phyloP scores from a whole-genome alignment of 2,329 filamentous ascomycete species.

The Epichloe scottii region DNA sequence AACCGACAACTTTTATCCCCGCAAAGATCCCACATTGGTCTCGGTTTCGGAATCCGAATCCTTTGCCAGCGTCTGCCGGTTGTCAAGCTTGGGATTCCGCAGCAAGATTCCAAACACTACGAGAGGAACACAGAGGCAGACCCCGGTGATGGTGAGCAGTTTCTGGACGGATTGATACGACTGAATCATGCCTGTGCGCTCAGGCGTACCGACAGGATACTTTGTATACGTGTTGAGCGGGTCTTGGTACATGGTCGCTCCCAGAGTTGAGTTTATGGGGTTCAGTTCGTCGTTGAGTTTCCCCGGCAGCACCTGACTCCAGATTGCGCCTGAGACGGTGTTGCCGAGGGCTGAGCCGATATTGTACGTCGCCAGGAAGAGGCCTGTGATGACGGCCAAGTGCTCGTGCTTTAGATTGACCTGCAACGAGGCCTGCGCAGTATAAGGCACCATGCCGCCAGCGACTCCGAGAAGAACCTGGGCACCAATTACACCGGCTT shows the following conservation, averaged over 20 bases:
- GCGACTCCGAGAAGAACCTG: conserved; percentile 48
- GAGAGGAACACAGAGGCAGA: conserved; percentile 35
- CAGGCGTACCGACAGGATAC: conserved; percentile 37
- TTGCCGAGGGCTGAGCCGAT: conserved; percentile 46
- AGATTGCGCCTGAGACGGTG: conserved; percentile 47
- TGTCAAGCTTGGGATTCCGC: conserved; percentile 33
- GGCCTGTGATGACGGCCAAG: conserved; percentile 41
- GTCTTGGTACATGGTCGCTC: conserved; percentile 43
- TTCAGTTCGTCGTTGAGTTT: conserved; percentile 35
- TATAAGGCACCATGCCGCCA: conserved; percentile 45
- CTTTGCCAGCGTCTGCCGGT: conserved; percentile 30
- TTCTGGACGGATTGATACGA: conserved; percentile 35
- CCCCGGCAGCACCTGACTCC: conserved; percentile 42
- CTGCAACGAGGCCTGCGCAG: conserved; percentile 45
- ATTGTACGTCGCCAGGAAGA: conserved; percentile 42
- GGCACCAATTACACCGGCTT: conserved; percentile 43
- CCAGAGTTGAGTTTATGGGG: conserved; percentile 29
- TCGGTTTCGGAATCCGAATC: conserved; percentile 12
- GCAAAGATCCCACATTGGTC: neutral
- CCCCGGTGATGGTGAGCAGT: conserved; percentile 34
- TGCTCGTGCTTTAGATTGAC: conserved; percentile 42
- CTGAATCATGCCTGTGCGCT: conserved; percentile 42
- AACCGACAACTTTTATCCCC: neutral
- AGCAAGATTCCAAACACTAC: conserved; percentile 30
- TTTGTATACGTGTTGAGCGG: conserved; percentile 42